Evolutionary conservation across 768 basidiomycete genomes (phyloP).

Genomic region (Pleurotus platypus): DNA sequence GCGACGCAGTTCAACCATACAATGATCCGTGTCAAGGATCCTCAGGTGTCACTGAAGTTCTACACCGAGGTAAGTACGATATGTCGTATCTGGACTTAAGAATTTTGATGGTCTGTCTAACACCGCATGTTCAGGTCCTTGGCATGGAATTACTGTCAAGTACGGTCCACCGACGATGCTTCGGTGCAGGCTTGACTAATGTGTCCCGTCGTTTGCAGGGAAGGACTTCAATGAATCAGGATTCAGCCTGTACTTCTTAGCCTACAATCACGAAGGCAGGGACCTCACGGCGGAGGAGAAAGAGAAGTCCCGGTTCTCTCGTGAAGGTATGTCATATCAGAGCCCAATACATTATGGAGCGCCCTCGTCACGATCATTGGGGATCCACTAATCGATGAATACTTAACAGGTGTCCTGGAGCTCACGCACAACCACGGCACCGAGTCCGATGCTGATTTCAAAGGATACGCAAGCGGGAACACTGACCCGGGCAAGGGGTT

Average conservation of each 20-base stretch:
- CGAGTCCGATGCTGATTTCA: conserved; percentile 72
- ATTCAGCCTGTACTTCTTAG: conserved; percentile 86
- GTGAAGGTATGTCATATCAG: conserved; percentile 54
- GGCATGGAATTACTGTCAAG: conserved; percentile 77
- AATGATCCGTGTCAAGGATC: conserved; percentile 88
- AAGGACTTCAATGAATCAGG: conserved; percentile 37
- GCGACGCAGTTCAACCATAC: conserved; percentile 72
- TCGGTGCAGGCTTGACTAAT: background rate
- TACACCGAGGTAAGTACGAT: conserved; percentile 59
- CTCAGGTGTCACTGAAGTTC: conserved; percentile 75
- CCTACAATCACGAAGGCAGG: conserved; percentile 60
- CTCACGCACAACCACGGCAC: conserved; percentile 90
- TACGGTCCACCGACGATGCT: conserved; percentile 20
- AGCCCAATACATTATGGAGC: background rate
- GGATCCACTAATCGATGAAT: background rate
- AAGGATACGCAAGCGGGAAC: conserved; percentile 87
- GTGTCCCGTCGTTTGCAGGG: background rate
- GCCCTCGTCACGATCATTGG: background rate
- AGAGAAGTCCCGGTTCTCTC: conserved; percentile 40
- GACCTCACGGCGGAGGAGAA: conserved; percentile 53
- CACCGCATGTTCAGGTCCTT: conserved; percentile 35
- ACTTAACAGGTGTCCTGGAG: conserved; percentile 66
- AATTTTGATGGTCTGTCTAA: background rate
- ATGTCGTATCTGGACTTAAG: background rate
- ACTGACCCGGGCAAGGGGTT: conserved; percentile 75